phyloP scores from a whole-genome alignment of 768 basidiomycete species.

The Amanita fuliginea region DNA sequence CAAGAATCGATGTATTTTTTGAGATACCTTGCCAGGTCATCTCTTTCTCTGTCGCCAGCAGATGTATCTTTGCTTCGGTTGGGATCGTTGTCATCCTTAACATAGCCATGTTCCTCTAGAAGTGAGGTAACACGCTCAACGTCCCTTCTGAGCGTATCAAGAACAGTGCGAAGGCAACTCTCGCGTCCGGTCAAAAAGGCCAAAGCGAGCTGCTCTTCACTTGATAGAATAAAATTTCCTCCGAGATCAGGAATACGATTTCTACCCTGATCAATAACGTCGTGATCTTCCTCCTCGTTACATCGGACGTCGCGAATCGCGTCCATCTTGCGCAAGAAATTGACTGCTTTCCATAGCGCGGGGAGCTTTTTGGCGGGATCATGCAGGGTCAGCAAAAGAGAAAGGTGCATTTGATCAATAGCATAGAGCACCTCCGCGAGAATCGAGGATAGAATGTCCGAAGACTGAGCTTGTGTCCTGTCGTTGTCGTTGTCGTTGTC shows the following conservation, averaged over 20 bases:
- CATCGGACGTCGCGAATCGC: constrained; percentile 29
- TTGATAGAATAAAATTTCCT: constrained; percentile 22
- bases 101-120: not conserved
- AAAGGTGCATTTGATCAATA: constrained; percentile 61
- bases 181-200: constrained; percentile 69
- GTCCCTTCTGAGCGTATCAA: constrained; percentile 44
- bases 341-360: constrained; percentile 81
- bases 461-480: constrained; percentile 14
- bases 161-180: constrained; percentile 44
- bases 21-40: constrained; percentile 68
- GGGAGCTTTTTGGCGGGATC: constrained; percentile 81
- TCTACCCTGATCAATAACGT: constrained; percentile 1
- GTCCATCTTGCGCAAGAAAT: constrained; percentile 77
- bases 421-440: constrained; percentile 59
- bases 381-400: constrained; percentile 68
- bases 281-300: constrained; percentile 1
- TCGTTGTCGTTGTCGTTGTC: no score
- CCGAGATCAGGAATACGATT: constrained; percentile 13
- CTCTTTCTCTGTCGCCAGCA: constrained; percentile 48
- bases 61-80: constrained; percentile 13
- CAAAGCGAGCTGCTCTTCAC: constrained; percentile 73
- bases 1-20: constrained; percentile 85
- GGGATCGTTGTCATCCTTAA: not conserved
- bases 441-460: constrained; percentile 48
- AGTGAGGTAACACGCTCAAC: constrained; percentile 21